Conservation (phyloP, 805 yeast genomes). For the Wilhelminamyces savonicus region DNA sequence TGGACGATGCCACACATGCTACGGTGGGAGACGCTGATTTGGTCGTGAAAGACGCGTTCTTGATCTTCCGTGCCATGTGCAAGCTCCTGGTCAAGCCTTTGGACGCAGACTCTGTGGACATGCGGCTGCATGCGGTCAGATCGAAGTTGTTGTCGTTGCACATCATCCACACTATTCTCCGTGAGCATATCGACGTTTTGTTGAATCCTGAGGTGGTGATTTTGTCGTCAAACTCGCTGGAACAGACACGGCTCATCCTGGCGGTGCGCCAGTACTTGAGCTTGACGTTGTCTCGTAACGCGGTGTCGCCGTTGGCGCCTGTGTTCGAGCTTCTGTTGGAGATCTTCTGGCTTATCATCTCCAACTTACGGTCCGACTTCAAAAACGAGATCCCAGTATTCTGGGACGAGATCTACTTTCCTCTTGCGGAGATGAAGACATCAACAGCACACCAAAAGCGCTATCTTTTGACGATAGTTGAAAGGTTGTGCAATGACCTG, state of each 20-base stretch:
- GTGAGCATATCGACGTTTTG: slow-evolving; percentile 80
- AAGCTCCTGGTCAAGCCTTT: slow-evolving; percentile 80
- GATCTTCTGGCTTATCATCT: slow-evolving; percentile 84
- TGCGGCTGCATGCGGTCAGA: slow-evolving; percentile 88
- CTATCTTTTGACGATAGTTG: slow-evolving; percentile 74
- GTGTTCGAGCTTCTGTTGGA: slow-evolving; percentile 89
- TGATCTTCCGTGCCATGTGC: slow-evolving; percentile 92
- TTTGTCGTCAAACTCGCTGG: slow-evolving; percentile 41
- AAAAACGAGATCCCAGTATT: slow-evolving; percentile 93
- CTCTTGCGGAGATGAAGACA: slow-evolving; percentile 85
- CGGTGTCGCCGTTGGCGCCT: slow-evolving; percentile 86
- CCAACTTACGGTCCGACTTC: slow-evolving; percentile 80
- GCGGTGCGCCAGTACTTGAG: slow-evolving; percentile 83
- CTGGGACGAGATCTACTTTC: slow-evolving; percentile 87
- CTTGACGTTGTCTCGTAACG: slow-evolving; percentile 79
- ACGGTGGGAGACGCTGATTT: slow-evolving; percentile 56
- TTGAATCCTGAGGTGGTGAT: slow-evolving; percentile 52
- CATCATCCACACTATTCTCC: slow-evolving; percentile 77
- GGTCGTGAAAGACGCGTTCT: slow-evolving; percentile 82
- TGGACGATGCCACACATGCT: slow-evolving; percentile 40
- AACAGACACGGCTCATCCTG: slow-evolving; percentile 59
- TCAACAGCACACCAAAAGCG: slow-evolving; percentile 91
- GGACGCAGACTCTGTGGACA: slow-evolving; percentile 70
- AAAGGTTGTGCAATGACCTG: slow-evolving; percentile 81
- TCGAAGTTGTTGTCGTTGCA: slow-evolving; percentile 86